Conservation (phyloP, 2,329 filamentous ascomycete genomes). For the Verticillium longisporum region DNA sequence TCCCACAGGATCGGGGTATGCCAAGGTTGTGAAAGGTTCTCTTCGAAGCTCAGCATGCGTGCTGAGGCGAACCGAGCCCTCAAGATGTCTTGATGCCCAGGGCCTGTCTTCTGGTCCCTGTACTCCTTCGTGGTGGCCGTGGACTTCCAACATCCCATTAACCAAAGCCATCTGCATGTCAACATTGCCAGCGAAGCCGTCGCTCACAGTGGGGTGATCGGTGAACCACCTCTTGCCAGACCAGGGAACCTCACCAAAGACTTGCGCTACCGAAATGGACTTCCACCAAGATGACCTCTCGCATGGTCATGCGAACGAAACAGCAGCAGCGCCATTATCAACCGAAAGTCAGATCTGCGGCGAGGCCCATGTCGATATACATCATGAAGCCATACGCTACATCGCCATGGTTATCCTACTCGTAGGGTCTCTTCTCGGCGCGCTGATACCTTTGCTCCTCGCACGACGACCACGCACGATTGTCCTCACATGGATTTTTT, state of each 20-base stretch:
- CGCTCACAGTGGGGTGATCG: not conserved
- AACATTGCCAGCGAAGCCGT: not conserved
- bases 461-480: not conserved
- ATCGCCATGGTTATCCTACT: not conserved
- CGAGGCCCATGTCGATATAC: not conserved
- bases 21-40: not conserved
- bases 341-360: not conserved
- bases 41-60: not conserved
- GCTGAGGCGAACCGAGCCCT: not conserved
- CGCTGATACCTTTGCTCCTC: not conserved
- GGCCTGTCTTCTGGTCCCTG: not conserved
- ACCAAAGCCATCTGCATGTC: not conserved
- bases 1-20: not conserved
- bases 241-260: not conserved
- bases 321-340: not conserved
- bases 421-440: not conserved
- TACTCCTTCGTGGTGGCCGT: not conserved
- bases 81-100: not conserved
- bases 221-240: not conserved
- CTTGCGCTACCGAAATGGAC: not conserved
- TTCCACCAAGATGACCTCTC: not conserved
- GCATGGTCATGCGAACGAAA: not conserved
- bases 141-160: not conserved
- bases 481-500: not conserved
- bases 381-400: not conserved